Conservation (phyloP, 2,329 filamentous ascomycete genomes). For the Ustulina deusta region DNA sequence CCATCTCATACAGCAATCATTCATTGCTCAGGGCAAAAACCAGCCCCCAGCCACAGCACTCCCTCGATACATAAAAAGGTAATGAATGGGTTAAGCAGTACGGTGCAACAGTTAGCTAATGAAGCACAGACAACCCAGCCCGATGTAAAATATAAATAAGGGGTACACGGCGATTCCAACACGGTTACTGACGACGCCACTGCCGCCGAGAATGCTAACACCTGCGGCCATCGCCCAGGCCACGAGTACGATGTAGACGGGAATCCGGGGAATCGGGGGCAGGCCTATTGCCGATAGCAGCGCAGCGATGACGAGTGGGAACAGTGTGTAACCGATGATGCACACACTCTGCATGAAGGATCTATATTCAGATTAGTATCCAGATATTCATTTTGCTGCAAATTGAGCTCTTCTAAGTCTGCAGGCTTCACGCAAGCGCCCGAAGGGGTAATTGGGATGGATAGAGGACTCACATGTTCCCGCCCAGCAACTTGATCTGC, state of each 20-base stretch:
- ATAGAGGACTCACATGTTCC: slow-evolving; percentile 83
- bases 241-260: slow-evolving; percentile 88
- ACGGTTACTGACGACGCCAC: slow-evolving; percentile 93
- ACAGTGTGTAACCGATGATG: slow-evolving; percentile 98
- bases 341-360: slow-evolving; percentile 98
- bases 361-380: slow-evolving; percentile 61
- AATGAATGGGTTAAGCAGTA: not conserved
- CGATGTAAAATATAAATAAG: slow-evolving; percentile 93
- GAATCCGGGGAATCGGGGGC: slow-evolving; percentile 84
- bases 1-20: slow-evolving; percentile 1
- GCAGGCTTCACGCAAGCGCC: not conserved
- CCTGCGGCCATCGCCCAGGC: slow-evolving; percentile 95
- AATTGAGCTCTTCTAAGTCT: slow-evolving; percentile 6
- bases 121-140: slow-evolving; percentile 93
- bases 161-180: slow-evolving; percentile 95
- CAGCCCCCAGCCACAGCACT: not conserved
- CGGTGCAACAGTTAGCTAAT: slow-evolving; percentile 76
- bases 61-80: slow-evolving; percentile 7
- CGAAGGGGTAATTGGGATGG: slow-evolving; percentile 1
- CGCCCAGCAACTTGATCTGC: slow-evolving; percentile 95
- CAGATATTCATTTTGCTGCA: not conserved
- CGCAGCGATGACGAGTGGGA: slow-evolving; percentile 93
- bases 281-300: slow-evolving; percentile 86
- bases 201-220: slow-evolving; percentile 94
- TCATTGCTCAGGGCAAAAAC: not conserved